A percentile compares a stretch with the other conserved stretches of the same genome.
phyloP scores from a whole-genome alignment of 257 asterid species.

The Dorcoceras hygrometricum region DNA sequence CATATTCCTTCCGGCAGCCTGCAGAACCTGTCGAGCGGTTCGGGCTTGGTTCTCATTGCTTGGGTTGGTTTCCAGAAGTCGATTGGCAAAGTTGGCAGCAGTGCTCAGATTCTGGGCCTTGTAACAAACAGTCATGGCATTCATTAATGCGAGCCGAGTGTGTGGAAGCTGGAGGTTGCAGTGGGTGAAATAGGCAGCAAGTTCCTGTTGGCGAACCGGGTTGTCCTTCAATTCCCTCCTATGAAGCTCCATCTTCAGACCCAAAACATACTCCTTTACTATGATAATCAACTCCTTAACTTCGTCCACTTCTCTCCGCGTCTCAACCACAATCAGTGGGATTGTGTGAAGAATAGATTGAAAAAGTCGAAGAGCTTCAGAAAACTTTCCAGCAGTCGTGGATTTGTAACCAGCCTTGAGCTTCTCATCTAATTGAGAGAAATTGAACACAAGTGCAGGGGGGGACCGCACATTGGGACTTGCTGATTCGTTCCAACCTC shows the following conservation, averaged over 20 bases:
- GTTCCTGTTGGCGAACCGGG: slow-evolving; percentile 80
- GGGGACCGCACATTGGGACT: slow-evolving; percentile 74
- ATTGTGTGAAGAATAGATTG: slow-evolving; percentile 62
- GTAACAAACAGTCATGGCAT: slow-evolving; percentile 63
- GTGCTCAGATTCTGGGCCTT: slow-evolving; percentile 56
- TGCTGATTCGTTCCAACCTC: slow-evolving; percentile 79
- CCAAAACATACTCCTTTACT: slow-evolving; percentile 71
- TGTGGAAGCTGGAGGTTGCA: slow-evolving; percentile 79
- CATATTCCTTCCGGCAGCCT: slow-evolving; percentile 75
- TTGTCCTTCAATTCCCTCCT: slow-evolving; percentile 66
- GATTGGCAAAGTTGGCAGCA: slow-evolving; percentile 79
- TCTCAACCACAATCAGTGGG: slow-evolving; percentile 73
- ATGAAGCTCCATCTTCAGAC: slow-evolving; percentile 75
- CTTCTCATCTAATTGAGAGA: slow-evolving; percentile 77
- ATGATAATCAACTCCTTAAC: slow-evolving; percentile 66
- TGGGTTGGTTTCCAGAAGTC: slow-evolving; percentile 78
- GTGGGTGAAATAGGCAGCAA: slow-evolving; percentile 91
- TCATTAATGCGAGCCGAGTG: slow-evolving; percentile 61
- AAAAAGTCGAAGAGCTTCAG: slow-evolving; percentile 67
- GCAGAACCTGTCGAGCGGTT: slow-evolving; percentile 68
- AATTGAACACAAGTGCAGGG: slow-evolving; percentile 69
- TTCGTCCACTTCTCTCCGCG: slow-evolving; percentile 81
- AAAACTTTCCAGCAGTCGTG: slow-evolving; percentile 68
- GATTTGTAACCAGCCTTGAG: slow-evolving; percentile 70
- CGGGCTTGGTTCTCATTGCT: slow-evolving; percentile 51